Base-by-base conservation (phyloP, 768 basidiomycete species). In the Hericium coralloides region DNA sequence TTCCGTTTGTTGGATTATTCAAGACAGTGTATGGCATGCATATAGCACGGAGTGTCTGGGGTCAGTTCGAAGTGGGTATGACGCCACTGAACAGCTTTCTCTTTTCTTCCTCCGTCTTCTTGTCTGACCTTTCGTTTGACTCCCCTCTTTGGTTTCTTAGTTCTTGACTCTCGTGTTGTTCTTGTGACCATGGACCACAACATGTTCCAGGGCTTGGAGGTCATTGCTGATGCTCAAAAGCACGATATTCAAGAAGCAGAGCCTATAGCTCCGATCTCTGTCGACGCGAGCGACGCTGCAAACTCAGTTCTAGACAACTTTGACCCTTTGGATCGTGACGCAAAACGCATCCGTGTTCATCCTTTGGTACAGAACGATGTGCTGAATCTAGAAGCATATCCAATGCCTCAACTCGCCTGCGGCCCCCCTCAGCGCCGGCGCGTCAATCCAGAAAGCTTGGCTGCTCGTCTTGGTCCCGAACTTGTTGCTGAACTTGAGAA, bases 401-500 rank as follows among this genome's bases (percentile, higher is more conserved):
- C 15, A 56, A 52, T 48, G 14, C 47, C 58, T 17, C 51, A 43
- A 23, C 47, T 60, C 12, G 60, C 60, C 10, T 38, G 52, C n/a
- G 60, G 60, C 7, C 60, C 39, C 53, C 62, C 62, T 53, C 70
- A 72, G 58, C 72, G 74, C 53, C 70, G 75, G 49, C 71, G 76
- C 57, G 85, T 87, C 62, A 86, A 87, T 60, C 85, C 85, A 4
- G 82, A 85, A 60, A 81, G 81, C 52, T 74, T 88, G 38, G 85
- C 86, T n/a, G 68, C 77, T 51, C 78, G 85, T 17, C 77, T 88
- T 48, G 82, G 80, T 45, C 81, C 84, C 14, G 79, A 83, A 31
- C 76, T 87, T 31, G 82, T 87, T 22, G 76, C 78, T 41, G 87
- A 89, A 65, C 79, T 89, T 73, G 84, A 89, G 64, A 81, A 79